These are phyloP conservation scores for Lactifluus pinguis DNA, from an alignment of 768 basidiomycete species.

Conservation along the genomic window DNA sequence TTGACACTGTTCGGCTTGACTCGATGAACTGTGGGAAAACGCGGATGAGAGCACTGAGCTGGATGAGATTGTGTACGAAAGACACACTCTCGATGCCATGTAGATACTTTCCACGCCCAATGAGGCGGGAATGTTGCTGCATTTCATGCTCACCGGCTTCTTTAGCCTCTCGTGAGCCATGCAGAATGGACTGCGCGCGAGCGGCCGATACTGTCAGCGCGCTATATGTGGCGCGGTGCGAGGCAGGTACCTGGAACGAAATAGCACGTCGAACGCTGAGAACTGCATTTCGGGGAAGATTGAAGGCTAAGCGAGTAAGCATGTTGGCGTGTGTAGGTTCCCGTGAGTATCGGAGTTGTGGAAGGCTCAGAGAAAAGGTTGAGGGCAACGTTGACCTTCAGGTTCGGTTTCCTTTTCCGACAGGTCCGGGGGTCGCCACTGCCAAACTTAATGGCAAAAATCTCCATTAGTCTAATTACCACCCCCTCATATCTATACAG, in stretches of 20 bases:
- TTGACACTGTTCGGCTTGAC: slow-evolving; percentile 75
- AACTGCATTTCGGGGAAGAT: slow-evolving; percentile 14
- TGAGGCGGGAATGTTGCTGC: slow-evolving; percentile 77
- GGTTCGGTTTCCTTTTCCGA: background rate
- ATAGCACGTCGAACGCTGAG: slow-evolving; percentile 22
- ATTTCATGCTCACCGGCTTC: slow-evolving; percentile 66
- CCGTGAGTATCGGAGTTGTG: background rate
- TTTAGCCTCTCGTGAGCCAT: slow-evolving; percentile 90
- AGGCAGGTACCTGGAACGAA: slow-evolving; percentile 27
- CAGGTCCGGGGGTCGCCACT: background rate
- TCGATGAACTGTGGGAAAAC: slow-evolving; percentile 53
- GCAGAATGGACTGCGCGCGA: slow-evolving; percentile 62
- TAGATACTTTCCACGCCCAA: slow-evolving; percentile 90
- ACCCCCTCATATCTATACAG: slow-evolving; percentile 25
- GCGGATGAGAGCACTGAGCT: slow-evolving; percentile 1
- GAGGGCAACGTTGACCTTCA: background rate
- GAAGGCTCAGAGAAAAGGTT: background rate
- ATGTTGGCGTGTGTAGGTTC: slow-evolving; percentile 13
- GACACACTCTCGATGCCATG: slow-evolving; percentile 80
- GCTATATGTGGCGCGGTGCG: slow-evolving; percentile 15
- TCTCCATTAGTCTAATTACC: slow-evolving; percentile 11
- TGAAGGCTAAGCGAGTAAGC: slow-evolving; percentile 21
- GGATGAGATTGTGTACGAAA: background rate
- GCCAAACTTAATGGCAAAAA: background rate
- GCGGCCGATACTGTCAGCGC: slow-evolving; percentile 20